Evolutionary conservation across 345 rosid species (phyloP).

Genomic region (Zanthoxylum bungeanum): DNA sequence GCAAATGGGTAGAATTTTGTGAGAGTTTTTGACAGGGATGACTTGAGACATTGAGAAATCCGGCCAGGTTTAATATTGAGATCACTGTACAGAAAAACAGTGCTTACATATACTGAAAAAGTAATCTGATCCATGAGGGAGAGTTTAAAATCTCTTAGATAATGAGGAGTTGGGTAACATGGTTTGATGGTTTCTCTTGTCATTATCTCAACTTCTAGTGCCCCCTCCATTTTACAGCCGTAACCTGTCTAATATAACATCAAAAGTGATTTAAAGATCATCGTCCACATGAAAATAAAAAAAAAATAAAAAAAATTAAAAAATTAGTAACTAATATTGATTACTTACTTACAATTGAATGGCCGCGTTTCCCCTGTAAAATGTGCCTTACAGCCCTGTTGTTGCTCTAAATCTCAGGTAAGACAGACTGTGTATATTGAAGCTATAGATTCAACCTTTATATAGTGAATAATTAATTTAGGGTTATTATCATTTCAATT

Average conservation of each 20-base stretch:
- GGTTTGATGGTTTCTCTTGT: not conserved
- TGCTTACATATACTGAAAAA: not conserved
- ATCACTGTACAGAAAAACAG: not conserved
- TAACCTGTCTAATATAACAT: not conserved
- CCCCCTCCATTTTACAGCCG: not conserved
- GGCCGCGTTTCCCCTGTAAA: not conserved
- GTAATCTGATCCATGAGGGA: not conserved
- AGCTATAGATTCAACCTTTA: no score
- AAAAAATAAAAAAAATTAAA: no score
- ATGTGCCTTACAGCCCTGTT: no score
- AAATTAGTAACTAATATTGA: not conserved
- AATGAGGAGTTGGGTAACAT: not conserved
- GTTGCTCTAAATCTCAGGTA: not conserved
- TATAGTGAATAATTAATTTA: no score
- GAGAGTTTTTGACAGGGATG: constrained; percentile 18
- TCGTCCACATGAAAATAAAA: no score
- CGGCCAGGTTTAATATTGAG: not conserved
- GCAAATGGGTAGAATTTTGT: constrained; percentile 19
- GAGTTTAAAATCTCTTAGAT: not conserved
- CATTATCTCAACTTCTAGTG: not conserved
- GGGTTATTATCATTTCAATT: no score
- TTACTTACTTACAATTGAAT: not conserved
- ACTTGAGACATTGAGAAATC: constrained; percentile 7
- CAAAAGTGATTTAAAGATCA: no score
- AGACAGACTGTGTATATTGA: no score